A percentile compares a stretch with the other conserved stretches of the same genome.
Evolutionary conservation across 148 eudicot species (phyloP).

Genomic region (Agrostemma githago): DNA sequence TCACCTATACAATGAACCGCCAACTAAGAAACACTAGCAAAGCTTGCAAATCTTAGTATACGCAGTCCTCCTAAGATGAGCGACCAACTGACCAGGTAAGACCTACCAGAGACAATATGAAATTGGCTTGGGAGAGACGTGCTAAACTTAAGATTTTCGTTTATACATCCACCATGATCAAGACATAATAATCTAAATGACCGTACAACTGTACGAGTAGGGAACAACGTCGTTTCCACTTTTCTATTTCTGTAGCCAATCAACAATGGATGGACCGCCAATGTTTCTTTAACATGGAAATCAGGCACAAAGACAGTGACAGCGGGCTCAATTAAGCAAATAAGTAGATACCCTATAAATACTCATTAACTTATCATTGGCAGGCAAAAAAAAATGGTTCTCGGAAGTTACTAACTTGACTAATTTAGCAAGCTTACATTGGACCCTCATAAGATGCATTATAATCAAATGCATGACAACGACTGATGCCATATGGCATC

Average conservation of each 20-base stretch:
- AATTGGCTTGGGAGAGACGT: not conserved
- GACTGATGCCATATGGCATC: not conserved
- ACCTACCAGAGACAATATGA: not conserved
- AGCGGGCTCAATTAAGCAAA: not conserved
- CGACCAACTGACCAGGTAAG: not conserved
- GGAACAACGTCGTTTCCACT: not conserved
- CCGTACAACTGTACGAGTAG: not conserved
- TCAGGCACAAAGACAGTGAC: not conserved
- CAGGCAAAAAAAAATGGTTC: not conserved
- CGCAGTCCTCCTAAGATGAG: not conserved
- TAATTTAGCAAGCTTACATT: not conserved
- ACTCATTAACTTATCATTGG: not conserved
- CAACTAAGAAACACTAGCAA: not conserved
- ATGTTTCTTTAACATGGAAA: not conserved
- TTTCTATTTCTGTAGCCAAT: not conserved
- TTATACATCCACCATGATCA: not conserved
- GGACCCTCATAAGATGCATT: not conserved
- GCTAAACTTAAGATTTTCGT: not conserved
- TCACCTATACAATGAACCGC: not conserved
- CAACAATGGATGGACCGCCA: not conserved
- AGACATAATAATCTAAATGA: not conserved
- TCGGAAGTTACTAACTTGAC: conserved; percentile 1
- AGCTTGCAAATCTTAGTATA: not conserved
- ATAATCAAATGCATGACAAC: not conserved
- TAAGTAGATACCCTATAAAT: not conserved